Evolutionary conservation across 2,329 filamentous ascomycete species (phyloP).

Genomic region (Remersonia thermophila): DNA sequence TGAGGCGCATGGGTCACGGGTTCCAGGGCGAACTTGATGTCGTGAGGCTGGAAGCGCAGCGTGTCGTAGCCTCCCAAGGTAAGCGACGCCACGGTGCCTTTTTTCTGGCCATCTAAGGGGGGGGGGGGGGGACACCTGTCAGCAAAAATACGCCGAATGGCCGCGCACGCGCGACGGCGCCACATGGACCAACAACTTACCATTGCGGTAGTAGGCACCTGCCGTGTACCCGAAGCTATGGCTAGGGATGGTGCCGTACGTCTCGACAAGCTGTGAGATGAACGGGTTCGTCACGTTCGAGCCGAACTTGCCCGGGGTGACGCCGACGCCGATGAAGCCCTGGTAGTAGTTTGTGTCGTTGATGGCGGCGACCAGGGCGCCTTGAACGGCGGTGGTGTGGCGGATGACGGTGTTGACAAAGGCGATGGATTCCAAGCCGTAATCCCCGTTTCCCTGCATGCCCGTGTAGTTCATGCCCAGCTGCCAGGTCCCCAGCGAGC

Average conservation of each 20-base stretch:
- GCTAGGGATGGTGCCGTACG: slow-evolving; percentile 51
- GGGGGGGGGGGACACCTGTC: no score
- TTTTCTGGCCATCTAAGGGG: slow-evolving; percentile 18
- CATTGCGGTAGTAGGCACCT: slow-evolving; percentile 48
- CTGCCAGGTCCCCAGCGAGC: slow-evolving; percentile 45
- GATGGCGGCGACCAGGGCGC: slow-evolving; percentile 37
- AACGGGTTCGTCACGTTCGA: slow-evolving; percentile 36
- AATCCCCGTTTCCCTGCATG: slow-evolving; percentile 48
- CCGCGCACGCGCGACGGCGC: no score
- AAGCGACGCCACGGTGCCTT: slow-evolving; percentile 40
- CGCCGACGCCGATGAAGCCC: slow-evolving; percentile 45
- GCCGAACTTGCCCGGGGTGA: slow-evolving; percentile 40
- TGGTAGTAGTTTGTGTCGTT: slow-evolving; percentile 44
- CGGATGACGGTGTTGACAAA: slow-evolving; percentile 28
- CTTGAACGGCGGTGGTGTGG: slow-evolving; percentile 29
- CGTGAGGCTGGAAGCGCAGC: slow-evolving; percentile 48
- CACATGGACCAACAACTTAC: no score
- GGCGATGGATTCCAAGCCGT: slow-evolving; percentile 42
- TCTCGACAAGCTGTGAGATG: slow-evolving; percentile 45
- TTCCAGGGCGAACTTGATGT: slow-evolving; percentile 45
- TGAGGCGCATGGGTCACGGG: slow-evolving; percentile 43
- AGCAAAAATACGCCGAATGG: slow-evolving; percentile 1
- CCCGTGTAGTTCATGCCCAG: slow-evolving; percentile 48
- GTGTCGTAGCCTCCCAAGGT: slow-evolving; percentile 61
- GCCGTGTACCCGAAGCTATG: slow-evolving; percentile 66